Percentiles rank a stretch among this genome's conserved stretches.
Evolutionary conservation across 257 asterid species (phyloP).

Genomic region (Marsdenia floribunda): DNA sequence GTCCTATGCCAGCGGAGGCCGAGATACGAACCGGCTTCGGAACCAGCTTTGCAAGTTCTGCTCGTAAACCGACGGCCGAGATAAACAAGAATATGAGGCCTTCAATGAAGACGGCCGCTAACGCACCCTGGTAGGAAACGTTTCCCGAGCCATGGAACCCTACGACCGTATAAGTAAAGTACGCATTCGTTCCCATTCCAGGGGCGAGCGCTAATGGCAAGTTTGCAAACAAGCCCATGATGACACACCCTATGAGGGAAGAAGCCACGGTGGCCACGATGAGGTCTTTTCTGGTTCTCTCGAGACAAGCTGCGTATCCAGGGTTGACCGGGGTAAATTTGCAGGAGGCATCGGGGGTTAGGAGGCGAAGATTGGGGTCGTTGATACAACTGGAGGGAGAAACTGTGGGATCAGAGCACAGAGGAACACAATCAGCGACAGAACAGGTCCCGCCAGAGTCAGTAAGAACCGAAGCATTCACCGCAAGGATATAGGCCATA

Average conservation of each 20-base stretch:
- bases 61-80: slow-evolving; percentile 72
- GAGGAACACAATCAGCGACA: slow-evolving; percentile 73
- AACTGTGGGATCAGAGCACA: slow-evolving; percentile 57
- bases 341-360: slow-evolving; percentile 61
- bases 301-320: slow-evolving; percentile 81
- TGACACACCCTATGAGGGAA: slow-evolving; percentile 67
- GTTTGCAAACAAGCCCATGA: slow-evolving; percentile 80
- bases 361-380: slow-evolving; percentile 37
- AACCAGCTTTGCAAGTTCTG: slow-evolving; percentile 68
- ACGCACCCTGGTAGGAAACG: slow-evolving; percentile 61
- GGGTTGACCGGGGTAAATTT: slow-evolving; percentile 81
- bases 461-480: slow-evolving; percentile 81
- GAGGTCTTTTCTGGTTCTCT: slow-evolving; percentile 53
- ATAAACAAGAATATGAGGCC: slow-evolving; percentile 60
- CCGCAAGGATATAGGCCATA: slow-evolving; percentile 98
- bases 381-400: slow-evolving; percentile 39
- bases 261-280: slow-evolving; percentile 88
- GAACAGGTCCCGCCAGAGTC: slow-evolving; percentile 97
- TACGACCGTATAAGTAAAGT: slow-evolving; percentile 87
- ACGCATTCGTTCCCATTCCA: slow-evolving; percentile 92
- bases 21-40: slow-evolving; percentile 85
- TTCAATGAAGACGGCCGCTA: slow-evolving; percentile 84
- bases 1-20: slow-evolving; percentile 88
- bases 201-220: slow-evolving; percentile 83
- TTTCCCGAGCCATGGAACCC: slow-evolving; percentile 94